Percentiles rank a stretch among this genome's conserved stretches.
phyloP scores from a whole-genome alignment of 306 rosid species.

The Quercus parvula region DNA sequence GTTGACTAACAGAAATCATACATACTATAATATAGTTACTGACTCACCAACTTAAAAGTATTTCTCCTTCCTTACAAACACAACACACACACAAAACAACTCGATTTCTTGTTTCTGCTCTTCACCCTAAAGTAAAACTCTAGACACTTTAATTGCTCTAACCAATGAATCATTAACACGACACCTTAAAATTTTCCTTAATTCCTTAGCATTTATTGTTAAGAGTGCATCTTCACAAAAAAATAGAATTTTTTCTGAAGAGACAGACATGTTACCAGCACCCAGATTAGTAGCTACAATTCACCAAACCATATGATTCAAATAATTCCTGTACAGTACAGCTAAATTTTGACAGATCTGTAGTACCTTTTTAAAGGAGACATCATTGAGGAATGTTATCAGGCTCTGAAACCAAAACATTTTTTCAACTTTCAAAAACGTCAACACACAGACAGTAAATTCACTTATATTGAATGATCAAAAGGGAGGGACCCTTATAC shows the following conservation, averaged over 20 bases:
- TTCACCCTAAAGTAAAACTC: not conserved
- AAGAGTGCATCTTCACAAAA: not conserved
- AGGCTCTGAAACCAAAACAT: not conserved
- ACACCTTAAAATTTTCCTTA: not conserved
- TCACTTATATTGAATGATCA: not conserved
- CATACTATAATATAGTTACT: not conserved
- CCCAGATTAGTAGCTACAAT: not conserved
- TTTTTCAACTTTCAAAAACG: not conserved
- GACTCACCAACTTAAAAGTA: not conserved
- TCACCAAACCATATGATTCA: not conserved
- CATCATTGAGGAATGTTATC: not conserved
- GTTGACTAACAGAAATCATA: not conserved
- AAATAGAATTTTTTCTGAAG: not conserved
- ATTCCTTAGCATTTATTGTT: not conserved
- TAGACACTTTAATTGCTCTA: not conserved
- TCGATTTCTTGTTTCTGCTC: not conserved
- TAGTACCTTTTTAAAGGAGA: not conserved
- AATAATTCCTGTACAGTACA: not conserved
- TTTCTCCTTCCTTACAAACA: not conserved
- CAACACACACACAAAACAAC: not conserved
- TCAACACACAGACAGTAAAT: not conserved
- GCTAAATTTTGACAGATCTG: not conserved
- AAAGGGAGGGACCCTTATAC: not conserved
- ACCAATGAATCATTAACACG: not conserved
- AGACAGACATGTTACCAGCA: not conserved